These are phyloP conservation scores for Globisporangium carolinianum DNA, from an alignment of 352 stramenopile genomes.

Conservation along the genomic window DNA sequence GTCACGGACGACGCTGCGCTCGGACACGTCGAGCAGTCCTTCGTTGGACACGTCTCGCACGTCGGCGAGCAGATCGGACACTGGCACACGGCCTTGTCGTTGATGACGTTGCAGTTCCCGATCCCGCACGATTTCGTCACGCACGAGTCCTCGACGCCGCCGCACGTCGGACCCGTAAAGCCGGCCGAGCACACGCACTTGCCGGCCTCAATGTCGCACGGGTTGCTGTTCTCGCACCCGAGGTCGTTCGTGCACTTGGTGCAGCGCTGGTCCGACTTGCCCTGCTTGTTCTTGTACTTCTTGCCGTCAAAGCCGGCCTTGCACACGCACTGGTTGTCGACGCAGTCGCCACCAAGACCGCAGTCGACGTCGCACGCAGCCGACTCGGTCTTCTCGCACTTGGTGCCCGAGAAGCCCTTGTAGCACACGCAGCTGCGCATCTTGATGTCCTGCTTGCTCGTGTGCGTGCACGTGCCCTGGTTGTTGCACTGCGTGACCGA, in stretches of 20 bases:
- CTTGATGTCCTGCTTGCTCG: conserved; percentile 43
- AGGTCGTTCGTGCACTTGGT: conserved; percentile 25
- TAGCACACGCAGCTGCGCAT: conserved; percentile 50
- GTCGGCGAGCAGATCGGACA: conserved; percentile 25
- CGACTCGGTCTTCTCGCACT: conserved; percentile 37
- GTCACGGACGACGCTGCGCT: conserved; percentile 17
- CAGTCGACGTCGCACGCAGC: conserved; percentile 52
- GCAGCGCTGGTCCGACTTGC: conserved; percentile 31
- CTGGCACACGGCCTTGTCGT: conserved; percentile 22
- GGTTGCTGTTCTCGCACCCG: conserved; percentile 25
- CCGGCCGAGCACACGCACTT: conserved; percentile 31
- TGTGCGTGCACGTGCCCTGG: conserved; percentile 69
- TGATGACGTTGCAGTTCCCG: conserved; percentile 18
- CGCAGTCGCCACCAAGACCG: conserved; percentile 35
- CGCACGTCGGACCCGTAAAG: conserved; percentile 36
- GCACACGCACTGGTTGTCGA: conserved; percentile 33
- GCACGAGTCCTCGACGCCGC: conserved; percentile 32
- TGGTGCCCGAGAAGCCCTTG: conserved; percentile 28
- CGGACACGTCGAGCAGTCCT: conserved; percentile 18
- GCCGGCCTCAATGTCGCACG: conserved; percentile 24
- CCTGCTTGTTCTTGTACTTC: conserved; percentile 36
- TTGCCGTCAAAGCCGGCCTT: conserved; percentile 39
- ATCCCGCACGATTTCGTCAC: conserved; percentile 20
- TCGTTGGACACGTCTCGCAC: conserved; percentile 18
- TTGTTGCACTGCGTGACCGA: conserved; percentile 41